A percentile compares a stretch with the other conserved stretches of the same genome.
These are phyloP conservation scores for Chrysopogon serrulatus DNA, from an alignment of 176 grass and related monocot genomes.

Conservation along the genomic window DNA sequence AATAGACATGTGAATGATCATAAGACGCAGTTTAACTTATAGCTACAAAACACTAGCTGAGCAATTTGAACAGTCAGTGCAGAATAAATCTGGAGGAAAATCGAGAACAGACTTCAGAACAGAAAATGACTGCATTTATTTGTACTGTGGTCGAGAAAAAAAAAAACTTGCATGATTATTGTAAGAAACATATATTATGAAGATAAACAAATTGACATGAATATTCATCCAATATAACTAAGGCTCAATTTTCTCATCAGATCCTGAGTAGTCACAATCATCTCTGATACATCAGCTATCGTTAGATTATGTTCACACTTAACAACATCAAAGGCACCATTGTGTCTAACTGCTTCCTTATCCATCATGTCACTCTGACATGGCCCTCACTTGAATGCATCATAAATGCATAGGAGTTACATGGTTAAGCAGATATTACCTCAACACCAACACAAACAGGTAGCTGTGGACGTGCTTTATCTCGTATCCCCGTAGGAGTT, in stretches of 20 bases:
- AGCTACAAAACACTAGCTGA: not conserved
- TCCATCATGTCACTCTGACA: conserved; percentile 7
- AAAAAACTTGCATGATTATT: not conserved
- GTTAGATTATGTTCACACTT: not conserved
- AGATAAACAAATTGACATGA: conserved; percentile 1
- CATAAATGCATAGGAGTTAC: conserved; percentile 10
- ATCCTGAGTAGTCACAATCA: not conserved
- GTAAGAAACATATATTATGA: not conserved
- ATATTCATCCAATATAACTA: conserved; percentile 1
- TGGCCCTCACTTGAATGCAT: not conserved
- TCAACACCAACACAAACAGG: conserved; percentile 87
- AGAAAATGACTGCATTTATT: not conserved
- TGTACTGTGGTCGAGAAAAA: not conserved
- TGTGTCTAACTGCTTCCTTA: not conserved
- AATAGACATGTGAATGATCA: conserved; percentile 10
- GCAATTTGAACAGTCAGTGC: not conserved
- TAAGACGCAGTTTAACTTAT: not conserved
- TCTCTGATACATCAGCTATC: not conserved
- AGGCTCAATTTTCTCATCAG: not conserved
- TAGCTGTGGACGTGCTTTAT: conserved; percentile 47
- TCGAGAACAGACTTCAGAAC: not conserved
- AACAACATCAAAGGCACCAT: not conserved
- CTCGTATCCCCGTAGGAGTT: conserved; percentile 26
- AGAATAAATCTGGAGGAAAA: not conserved
- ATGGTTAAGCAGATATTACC: conserved; percentile 43